phyloP scores from a whole-genome alignment of 306 rosid genomes.

The Crataegus laevigata region DNA sequence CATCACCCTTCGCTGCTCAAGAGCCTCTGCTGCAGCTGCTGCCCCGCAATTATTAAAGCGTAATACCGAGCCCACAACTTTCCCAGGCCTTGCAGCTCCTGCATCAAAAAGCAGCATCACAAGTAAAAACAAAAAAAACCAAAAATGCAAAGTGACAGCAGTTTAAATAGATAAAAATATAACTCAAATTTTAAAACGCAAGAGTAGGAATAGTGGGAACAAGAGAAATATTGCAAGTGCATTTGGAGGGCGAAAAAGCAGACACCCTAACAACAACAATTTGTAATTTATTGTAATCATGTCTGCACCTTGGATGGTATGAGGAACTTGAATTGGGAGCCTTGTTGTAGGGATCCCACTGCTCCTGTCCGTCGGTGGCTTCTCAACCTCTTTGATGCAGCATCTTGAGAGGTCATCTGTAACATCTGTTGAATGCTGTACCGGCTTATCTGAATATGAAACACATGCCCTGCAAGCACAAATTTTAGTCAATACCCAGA shows the following conservation, averaged over 20 bases:
- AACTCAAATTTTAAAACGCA: neutral
- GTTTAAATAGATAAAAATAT: neutral
- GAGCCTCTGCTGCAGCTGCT: conserved; percentile 56
- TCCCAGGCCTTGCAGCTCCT: conserved; percentile 94
- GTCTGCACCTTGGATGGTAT: conserved; percentile 65
- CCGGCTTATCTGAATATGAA: conserved; percentile 55
- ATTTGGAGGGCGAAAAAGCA: neutral
- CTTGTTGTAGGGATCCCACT: conserved; percentile 45
- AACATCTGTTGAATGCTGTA: conserved; percentile 54
- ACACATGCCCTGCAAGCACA: conserved; percentile 65
- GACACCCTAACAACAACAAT: neutral
- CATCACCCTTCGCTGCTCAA: conserved; percentile 63
- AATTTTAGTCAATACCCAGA: conserved; percentile 3
- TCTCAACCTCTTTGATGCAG: conserved; percentile 71
- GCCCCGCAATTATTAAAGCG: conserved; percentile 73
- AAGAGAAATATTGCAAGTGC: neutral
- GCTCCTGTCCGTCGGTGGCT: conserved; percentile 56
- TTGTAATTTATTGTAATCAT: neutral
- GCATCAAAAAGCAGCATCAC: conserved; percentile 7
- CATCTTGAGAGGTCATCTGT: conserved; percentile 80
- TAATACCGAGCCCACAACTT: conserved; percentile 75
- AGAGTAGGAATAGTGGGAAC: neutral
- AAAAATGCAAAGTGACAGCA: neutral
- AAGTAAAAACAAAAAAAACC: no score
- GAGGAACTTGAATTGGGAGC: conserved; percentile 79